phyloP scores from a whole-genome alignment of 2,329 filamentous ascomycete species.

The Curvularia eragrostidis region DNA sequence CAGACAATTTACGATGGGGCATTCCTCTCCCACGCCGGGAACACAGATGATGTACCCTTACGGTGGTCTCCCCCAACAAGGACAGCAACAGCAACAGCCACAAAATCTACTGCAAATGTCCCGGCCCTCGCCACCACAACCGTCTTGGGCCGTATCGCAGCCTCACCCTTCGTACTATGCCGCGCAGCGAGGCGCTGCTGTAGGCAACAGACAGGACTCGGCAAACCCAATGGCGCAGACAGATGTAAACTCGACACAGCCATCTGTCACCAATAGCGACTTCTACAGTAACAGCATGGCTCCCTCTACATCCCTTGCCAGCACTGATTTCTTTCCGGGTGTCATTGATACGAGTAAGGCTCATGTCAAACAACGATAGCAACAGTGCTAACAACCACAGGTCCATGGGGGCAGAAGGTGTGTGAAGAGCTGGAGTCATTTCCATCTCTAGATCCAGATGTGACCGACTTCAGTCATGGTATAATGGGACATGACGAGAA shows the following conservation, averaged over 20 bases:
- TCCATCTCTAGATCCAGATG: slow-evolving; percentile 49
- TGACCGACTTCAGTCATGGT: slow-evolving; percentile 47
- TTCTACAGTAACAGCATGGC: slow-evolving; percentile 33
- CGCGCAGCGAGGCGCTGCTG: slow-evolving; percentile 30
- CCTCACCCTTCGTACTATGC: slow-evolving; percentile 43
- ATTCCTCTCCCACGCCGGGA: slow-evolving; percentile 38
- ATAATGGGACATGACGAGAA: slow-evolving; percentile 50
- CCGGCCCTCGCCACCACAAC: slow-evolving; percentile 42
- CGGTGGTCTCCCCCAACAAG: slow-evolving; percentile 33
- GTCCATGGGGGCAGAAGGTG: slow-evolving; percentile 50
- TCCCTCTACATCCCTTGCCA: slow-evolving; percentile 26
- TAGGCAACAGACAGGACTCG: slow-evolving; percentile 36
- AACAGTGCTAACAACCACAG: slow-evolving; percentile 35
- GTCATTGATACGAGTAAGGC: slow-evolving; percentile 50
- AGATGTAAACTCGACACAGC: slow-evolving; percentile 32
- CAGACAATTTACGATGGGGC: slow-evolving; percentile 42
- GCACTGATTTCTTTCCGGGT: slow-evolving; percentile 45
- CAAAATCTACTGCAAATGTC: slow-evolving; percentile 36
- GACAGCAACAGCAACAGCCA: slow-evolving; percentile 31
- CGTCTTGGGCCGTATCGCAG: slow-evolving; percentile 47
- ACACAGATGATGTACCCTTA: slow-evolving; percentile 50
- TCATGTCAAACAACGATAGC: background rate
- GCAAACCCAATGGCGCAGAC: slow-evolving; percentile 34
- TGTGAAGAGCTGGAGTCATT: slow-evolving; percentile 50
- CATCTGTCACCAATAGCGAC: slow-evolving; percentile 31